Percentiles rank a stretch among this genome's conserved stretches.
phyloP scores from a whole-genome alignment of 441 rosid species.

The Gossypium gossypioides region DNA sequence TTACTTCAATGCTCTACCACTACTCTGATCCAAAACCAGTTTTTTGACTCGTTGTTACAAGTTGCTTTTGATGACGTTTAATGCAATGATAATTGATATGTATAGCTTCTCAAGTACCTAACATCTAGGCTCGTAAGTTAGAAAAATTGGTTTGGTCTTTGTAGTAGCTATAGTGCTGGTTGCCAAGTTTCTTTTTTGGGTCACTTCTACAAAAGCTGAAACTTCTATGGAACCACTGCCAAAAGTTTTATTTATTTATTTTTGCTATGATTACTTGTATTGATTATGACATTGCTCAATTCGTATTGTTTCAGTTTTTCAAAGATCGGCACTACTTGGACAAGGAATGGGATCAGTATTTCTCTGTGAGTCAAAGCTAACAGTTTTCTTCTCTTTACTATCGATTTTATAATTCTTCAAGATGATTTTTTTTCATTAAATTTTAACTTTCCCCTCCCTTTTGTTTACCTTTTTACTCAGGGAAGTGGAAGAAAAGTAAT shows the following conservation, averaged over 20 bases:
- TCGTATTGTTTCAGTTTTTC: slow-evolving; percentile 48
- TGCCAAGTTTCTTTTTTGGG: neutral
- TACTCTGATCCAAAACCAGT: too few species aligned
- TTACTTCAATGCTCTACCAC: neutral
- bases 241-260: neutral
- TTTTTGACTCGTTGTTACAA: neutral
- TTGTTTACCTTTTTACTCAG: slow-evolving; percentile 25
- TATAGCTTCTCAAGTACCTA: neutral
- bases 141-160: neutral
- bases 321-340: slow-evolving; percentile 93
- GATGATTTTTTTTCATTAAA: neutral
- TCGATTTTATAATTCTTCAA: slow-evolving; percentile 1
- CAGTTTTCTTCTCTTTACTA: slow-evolving; percentile 1
- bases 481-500: slow-evolving; percentile 39
- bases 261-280: neutral
- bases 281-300: neutral
- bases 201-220: neutral
- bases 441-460: slow-evolving; percentile 14
- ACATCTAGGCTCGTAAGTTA: neutral
- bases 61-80: neutral
- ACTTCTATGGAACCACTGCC: neutral
- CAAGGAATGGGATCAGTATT: slow-evolving; percentile 83
- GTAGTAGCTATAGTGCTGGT: neutral
- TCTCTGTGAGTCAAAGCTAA: slow-evolving; percentile 47
- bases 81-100: neutral